A percentile compares a stretch with the other conserved stretches of the same genome.
phyloP scores from a whole-genome alignment of 192 early-diverging fungal species.

The Rhizophagus sp. region DNA sequence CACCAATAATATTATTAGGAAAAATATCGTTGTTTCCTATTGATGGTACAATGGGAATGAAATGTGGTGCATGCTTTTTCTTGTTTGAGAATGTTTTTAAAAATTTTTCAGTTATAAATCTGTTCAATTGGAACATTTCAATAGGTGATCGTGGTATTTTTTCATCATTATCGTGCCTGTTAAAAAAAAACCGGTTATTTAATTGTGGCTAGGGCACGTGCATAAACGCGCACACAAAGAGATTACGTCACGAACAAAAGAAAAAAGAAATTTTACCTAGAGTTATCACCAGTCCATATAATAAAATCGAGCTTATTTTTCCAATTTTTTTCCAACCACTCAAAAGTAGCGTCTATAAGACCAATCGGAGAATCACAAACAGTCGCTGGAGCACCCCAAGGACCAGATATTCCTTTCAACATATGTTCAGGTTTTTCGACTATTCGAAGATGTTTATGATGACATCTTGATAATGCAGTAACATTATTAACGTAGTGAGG shows the following conservation, averaged over 20 bases:
- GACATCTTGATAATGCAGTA: constrained; percentile 62
- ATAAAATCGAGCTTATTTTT: constrained; percentile 67
- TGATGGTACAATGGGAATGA: constrained; percentile 53
- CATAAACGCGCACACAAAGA: too few relatives aligned
- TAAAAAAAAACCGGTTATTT: too few relatives aligned
- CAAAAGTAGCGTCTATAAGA: constrained; percentile 62
- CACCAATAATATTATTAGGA: constrained; percentile 59
- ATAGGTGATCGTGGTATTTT: constrained; percentile 57
- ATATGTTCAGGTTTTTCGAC: constrained; percentile 38
- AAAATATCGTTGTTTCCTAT: constrained; percentile 72
- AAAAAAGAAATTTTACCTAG: constrained; percentile 41
- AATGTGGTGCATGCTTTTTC: constrained; percentile 32
- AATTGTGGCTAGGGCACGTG: too few relatives aligned
- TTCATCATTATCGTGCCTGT: constrained; percentile 71
- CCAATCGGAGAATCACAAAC: constrained; percentile 65
- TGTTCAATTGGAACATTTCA: constrained; percentile 65
- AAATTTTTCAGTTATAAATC: constrained; percentile 46
- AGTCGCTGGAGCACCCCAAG: constrained; percentile 57
- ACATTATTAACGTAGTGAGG: constrained; percentile 56
- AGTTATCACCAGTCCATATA: constrained; percentile 78
- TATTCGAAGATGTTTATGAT: constrained; percentile 34
- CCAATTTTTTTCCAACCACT: constrained; percentile 54
- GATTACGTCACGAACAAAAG: too few relatives aligned
- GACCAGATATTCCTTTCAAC: constrained; percentile 44
- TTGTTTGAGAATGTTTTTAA: constrained; percentile 48